A percentile compares a stretch with the other conserved stretches of the same genome.
Conservation (phyloP, 257 asterid genomes). For the Solanum paucissectum region DNA sequence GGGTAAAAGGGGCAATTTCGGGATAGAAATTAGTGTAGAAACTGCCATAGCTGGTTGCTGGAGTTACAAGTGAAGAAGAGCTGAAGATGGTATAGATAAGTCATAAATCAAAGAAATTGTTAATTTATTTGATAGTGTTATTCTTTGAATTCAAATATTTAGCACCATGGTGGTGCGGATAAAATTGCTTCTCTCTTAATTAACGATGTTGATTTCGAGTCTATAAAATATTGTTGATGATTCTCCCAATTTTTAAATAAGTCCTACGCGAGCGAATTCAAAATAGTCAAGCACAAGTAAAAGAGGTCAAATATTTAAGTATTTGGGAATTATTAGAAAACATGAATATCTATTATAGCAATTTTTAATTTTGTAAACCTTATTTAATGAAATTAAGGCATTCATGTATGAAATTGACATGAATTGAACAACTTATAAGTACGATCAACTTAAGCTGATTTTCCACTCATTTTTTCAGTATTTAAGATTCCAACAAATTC, state of each 20-base stretch:
- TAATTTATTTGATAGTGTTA: neutral
- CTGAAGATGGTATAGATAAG: neutral
- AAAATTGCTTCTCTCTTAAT: neutral
- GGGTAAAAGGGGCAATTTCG: constrained; percentile 6
- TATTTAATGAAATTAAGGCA: neutral
- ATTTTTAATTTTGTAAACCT: neutral
- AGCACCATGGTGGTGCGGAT: rapidly evolving
- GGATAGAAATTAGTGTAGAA: constrained; percentile 10
- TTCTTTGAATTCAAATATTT: neutral
- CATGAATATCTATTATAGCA: neutral
- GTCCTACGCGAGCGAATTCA: rapidly evolving
- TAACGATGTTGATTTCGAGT: no score
- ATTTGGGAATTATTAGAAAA: neutral
- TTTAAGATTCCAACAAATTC: no score
- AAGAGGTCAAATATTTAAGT: neutral
- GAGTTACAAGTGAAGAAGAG: neutral
- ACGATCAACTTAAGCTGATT: neutral
- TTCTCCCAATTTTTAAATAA: no score
- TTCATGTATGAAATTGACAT: neutral
- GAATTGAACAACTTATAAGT: no score
- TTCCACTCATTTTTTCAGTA: no score
- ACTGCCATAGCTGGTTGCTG: constrained; percentile 17
- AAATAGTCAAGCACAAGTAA: no score
- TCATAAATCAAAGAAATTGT: neutral
- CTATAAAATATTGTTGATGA: no score